phyloP scores from a whole-genome alignment of 2,329 filamentous ascomycete genomes.

The Apiospora arundinis region DNA sequence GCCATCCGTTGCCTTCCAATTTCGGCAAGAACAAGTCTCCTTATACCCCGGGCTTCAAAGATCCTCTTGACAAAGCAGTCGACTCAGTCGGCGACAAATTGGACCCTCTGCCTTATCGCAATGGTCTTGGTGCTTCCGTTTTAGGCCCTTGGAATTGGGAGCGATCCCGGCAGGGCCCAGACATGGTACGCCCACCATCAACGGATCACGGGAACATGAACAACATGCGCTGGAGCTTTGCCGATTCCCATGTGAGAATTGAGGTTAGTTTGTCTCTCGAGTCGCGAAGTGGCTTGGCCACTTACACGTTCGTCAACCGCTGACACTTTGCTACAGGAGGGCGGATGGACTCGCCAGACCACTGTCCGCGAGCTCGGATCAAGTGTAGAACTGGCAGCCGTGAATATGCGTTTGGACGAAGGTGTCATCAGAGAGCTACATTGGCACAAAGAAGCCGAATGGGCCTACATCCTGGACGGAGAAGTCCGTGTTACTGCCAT shows the following conservation, averaged over 20 bases:
- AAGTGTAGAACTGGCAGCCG: constrained; percentile 74
- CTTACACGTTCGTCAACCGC: not conserved
- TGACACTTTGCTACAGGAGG: constrained; percentile 57
- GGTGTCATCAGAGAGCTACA: constrained; percentile 79
- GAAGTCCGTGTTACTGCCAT: constrained; percentile 74
- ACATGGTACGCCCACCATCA: constrained; percentile 73
- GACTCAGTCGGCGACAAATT: constrained; percentile 65
- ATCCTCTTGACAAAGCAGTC: constrained; percentile 67
- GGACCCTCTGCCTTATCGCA: constrained; percentile 70
- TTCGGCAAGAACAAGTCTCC: constrained; percentile 52
- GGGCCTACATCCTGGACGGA: constrained; percentile 77
- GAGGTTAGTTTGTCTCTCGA: constrained; percentile 49
- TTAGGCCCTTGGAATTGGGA: constrained; percentile 73
- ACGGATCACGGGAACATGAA: constrained; percentile 74
- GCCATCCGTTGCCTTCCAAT: constrained; percentile 52
- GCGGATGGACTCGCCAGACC: constrained; percentile 79
- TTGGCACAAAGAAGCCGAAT: constrained; percentile 83
- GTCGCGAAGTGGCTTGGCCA: not conserved
- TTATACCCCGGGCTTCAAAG: constrained; percentile 64
- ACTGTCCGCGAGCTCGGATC: constrained; percentile 69
- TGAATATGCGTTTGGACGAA: constrained; percentile 78
- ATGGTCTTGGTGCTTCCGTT: constrained; percentile 69
- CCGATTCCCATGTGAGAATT: constrained; percentile 68
- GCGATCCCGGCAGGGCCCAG: constrained; percentile 73
- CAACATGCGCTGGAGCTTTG: constrained; percentile 77